Percentiles rank a stretch among this genome's conserved stretches.
These are phyloP conservation scores for Tolypocladium capitatum DNA, from an alignment of 2,329 filamentous ascomycete genomes.

Conservation along the genomic window DNA sequence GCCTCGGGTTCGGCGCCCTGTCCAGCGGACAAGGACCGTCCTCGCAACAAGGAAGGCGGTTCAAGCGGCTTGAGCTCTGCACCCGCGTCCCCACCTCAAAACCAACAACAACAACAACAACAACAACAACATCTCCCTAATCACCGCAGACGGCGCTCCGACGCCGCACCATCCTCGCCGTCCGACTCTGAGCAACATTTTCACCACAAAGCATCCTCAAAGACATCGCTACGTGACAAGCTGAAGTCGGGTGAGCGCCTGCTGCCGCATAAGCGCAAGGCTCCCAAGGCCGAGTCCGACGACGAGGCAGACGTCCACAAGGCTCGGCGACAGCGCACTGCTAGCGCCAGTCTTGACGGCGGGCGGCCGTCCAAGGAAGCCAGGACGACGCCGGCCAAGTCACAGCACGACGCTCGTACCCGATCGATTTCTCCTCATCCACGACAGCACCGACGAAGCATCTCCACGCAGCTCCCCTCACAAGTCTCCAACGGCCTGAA, in stretches of 20 bases:
- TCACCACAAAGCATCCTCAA: slow-evolving; percentile 28
- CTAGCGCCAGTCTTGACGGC: slow-evolving; percentile 27
- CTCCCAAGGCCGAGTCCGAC: slow-evolving; percentile 40
- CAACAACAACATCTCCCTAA: slow-evolving; percentile 17
- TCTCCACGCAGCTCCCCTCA: slow-evolving; percentile 48
- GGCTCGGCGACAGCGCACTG: slow-evolving; percentile 37
- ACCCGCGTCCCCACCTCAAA: slow-evolving; percentile 38
- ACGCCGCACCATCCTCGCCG: slow-evolving; percentile 30
- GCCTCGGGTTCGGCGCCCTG: slow-evolving; percentile 12
- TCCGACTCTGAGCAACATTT: slow-evolving; percentile 45
- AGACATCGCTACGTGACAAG: slow-evolving; percentile 32
- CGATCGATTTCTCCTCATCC: slow-evolving; percentile 48
- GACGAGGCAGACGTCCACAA: slow-evolving; percentile 43
- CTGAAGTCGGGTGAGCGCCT: slow-evolving; percentile 33
- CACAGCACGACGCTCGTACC: slow-evolving; percentile 17
- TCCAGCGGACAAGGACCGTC: slow-evolving; percentile 24
- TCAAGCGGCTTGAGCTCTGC: slow-evolving; percentile 47
- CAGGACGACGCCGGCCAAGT: slow-evolving; percentile 19
- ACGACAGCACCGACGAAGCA: slow-evolving; percentile 47
- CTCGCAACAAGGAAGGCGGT: slow-evolving; percentile 30
- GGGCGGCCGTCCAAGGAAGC: slow-evolving; percentile 18
- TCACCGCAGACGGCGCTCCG: slow-evolving; percentile 19
- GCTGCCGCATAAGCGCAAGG: slow-evolving; percentile 39
- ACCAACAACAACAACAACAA: no score
- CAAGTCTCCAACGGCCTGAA: slow-evolving; percentile 40